These are phyloP conservation scores for Uronychia setigera DNA, from an alignment of 73 alveolate genomes.

Conservation along the genomic window DNA sequence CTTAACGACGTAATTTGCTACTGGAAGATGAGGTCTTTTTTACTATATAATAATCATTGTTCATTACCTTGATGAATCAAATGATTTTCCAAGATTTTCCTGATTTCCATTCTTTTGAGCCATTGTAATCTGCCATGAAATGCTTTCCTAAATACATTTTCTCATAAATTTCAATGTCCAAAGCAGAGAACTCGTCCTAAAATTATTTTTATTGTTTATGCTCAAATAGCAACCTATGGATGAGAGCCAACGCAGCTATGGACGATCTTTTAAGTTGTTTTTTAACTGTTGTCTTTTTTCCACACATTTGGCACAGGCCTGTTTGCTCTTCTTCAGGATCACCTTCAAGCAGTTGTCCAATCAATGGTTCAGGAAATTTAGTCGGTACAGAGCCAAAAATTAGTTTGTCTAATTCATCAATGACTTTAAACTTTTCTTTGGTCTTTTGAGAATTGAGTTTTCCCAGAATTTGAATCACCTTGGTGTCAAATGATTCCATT, in stretches of 20 bases:
- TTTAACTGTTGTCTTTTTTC: constrained; percentile 3
- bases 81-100: constrained; percentile 5
- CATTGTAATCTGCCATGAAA: constrained; percentile 6
- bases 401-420: not conserved
- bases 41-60: no score
- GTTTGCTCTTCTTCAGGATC: not conserved
- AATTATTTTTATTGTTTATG: constrained; percentile 6
- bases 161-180: constrained; percentile 12
- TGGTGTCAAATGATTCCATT: no score
- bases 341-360: constrained; percentile 9
- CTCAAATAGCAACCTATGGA: constrained; percentile 6
- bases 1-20: no score
- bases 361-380: not conserved
- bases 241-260: constrained; percentile 9
- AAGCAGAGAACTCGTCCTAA: not conserved
- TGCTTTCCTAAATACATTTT: constrained; percentile 29
- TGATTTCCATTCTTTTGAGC: constrained; percentile 1
- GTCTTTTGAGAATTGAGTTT: constrained; percentile 4
- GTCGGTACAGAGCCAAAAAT: constrained; percentile 18
- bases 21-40: no score
- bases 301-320: constrained; percentile 21
- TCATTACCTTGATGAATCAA: constrained; percentile 13
- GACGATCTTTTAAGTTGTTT: constrained; percentile 28
- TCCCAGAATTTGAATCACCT: no score
- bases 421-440: constrained; percentile 15